Base-by-base conservation (phyloP, 2,329 filamentous ascomycete genomes). In the Coleophoma cylindrospora region DNA sequence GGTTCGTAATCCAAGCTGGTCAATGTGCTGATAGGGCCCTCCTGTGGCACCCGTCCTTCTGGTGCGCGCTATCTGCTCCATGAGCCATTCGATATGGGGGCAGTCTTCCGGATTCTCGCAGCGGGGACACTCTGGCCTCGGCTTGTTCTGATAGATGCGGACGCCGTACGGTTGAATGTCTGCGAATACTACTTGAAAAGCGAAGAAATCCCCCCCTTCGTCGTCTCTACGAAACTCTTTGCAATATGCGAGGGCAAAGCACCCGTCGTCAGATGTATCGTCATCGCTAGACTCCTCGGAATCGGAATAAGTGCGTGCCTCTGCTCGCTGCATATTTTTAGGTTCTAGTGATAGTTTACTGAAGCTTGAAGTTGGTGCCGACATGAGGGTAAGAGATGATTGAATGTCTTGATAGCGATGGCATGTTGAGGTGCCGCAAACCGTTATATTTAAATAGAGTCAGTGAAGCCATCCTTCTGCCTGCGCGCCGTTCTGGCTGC, bases 121-220 rank as follows among this genome's bases (percentile, higher is more conserved):
- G 49, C 60, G 62, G 37, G 57, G 57, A 34, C 61, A 61, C 9
- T 46, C 50, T 41, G 59, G 54, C 8, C 19, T 41, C 22, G 27
- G 27, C 27, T 48, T 52, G 11, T 49, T 41, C 15, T 54, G 44
- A 8, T 49, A 52, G 44, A 65, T 60, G 14, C 60, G 57, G 27
- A 65, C 50, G 17, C 57, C 52, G 40, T 55, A 53, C 40, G 49
- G 52, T 41, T 59, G 36, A 3, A 63, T 55, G 15, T 62, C 49
- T 9, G 61, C 60, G 40, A 54, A 58, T 13, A 56, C 59, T 13
- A 64, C 57, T 43, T 63, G 61, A 38, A 64, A 65, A 38, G 61
- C 60, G 50, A 59, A 65, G 21, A 43, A 41, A 38, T 38, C 36
- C 7, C 15, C 36, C 36, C 36, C 36, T 38, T 38, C 36, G 12